Conservation (phyloP, 257 asterid species). For the Solanum okadae region DNA sequence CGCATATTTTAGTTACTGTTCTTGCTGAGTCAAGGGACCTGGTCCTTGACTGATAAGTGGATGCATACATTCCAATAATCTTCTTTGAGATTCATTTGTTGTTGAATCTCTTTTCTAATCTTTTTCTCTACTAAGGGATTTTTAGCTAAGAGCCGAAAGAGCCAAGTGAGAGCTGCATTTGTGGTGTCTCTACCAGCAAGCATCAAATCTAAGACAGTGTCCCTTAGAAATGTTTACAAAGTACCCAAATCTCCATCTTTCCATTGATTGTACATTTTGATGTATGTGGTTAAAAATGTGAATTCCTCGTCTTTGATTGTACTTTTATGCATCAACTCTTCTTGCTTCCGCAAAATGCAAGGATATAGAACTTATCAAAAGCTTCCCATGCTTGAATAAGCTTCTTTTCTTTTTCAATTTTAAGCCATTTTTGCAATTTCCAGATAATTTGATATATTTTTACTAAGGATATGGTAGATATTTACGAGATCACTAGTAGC, state of each 20-base stretch:
- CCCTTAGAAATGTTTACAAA: not conserved
- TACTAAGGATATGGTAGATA: not conserved
- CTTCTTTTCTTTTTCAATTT: not conserved
- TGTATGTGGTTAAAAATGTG: not conserved
- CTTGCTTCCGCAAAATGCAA: not conserved
- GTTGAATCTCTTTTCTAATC: not conserved
- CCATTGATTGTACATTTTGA: not conserved
- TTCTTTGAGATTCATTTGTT: not conserved
- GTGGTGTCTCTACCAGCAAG: not conserved
- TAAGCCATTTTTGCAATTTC: not conserved
- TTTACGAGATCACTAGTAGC: not conserved
- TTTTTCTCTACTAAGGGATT: not conserved
- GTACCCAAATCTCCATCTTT: not conserved
- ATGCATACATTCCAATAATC: too few relatives aligned
- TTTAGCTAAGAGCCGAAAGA: not conserved
- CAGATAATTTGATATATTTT: not conserved
- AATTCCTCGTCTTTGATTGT: not conserved
- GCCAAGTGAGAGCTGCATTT: not conserved
- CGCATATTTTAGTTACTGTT: too few relatives aligned
- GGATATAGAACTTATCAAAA: not conserved
- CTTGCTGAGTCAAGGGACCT: too few relatives aligned
- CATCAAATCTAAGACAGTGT: not conserved
- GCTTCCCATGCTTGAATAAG: not conserved
- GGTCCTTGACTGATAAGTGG: too few relatives aligned
- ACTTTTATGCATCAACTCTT: not conserved